phyloP scores from a whole-genome alignment of 2,329 filamentous ascomycete genomes.

The Claviceps sp. region DNA sequence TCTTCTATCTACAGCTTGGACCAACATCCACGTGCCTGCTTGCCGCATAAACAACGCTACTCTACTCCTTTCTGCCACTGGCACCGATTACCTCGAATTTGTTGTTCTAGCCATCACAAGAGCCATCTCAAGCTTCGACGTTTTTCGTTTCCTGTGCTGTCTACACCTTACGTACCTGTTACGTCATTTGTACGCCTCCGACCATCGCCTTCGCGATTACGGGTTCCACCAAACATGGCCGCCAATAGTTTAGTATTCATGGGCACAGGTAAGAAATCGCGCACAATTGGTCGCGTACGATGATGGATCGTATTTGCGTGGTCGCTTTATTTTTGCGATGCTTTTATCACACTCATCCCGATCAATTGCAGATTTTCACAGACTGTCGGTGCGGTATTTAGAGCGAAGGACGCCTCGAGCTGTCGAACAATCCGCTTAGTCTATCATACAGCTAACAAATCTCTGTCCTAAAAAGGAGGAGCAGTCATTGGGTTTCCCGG shows the following conservation, averaged over 20 bases:
- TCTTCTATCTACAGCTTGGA: too few species aligned
- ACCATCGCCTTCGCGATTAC: neutral
- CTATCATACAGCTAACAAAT: too few species aligned
- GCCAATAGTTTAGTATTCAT: conserved; percentile 18
- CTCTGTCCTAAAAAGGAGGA: too few species aligned
- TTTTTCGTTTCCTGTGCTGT: neutral
- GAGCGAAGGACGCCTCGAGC: neutral
- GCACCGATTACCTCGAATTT: neutral
- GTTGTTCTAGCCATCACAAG: neutral
- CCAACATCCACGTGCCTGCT: too few species aligned
- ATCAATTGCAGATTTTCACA: neutral
- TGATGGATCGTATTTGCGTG: neutral
- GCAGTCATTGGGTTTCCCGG: conserved; percentile 6
- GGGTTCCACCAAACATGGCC: conserved; percentile 17
- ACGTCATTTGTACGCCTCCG: conserved; percentile 8
- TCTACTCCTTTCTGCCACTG: neutral
- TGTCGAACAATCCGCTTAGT: too few species aligned
- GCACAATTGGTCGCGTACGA: neutral
- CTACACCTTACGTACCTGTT: neutral
- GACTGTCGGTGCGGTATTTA: neutral
- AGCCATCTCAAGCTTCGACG: neutral
- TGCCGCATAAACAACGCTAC: too few species aligned
- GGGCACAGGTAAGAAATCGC: conserved; percentile 20
- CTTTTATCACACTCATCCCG: neutral
- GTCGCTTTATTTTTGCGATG: neutral